phyloP scores from a whole-genome alignment of 164 flowering plant genomes.

The Magnolia sinica region DNA sequence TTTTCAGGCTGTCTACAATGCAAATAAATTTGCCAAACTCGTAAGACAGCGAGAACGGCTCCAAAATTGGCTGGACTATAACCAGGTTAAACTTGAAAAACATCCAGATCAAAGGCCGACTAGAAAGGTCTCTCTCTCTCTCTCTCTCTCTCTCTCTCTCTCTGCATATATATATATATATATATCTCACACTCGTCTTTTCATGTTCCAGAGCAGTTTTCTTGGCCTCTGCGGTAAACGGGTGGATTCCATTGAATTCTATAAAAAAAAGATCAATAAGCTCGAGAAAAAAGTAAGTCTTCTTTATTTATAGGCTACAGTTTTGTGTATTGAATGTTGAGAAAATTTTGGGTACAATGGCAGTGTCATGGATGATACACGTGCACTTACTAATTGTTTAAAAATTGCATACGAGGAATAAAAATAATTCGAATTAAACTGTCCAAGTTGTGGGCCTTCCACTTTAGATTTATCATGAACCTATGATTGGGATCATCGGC shows the following conservation, averaged over 20 bases:
- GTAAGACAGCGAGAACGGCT: slow-evolving; percentile 60
- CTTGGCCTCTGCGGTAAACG: slow-evolving; percentile 74
- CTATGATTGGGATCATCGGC: no score
- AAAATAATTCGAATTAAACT: no score
- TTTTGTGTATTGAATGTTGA: neutral
- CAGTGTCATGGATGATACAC: no score
- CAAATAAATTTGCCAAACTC: slow-evolving; percentile 78
- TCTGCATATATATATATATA: no score
- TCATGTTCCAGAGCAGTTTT: slow-evolving; percentile 60
- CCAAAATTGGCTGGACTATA: slow-evolving; percentile 85
- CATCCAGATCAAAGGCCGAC: slow-evolving; percentile 76
- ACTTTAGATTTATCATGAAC: no score
- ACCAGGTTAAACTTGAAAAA: slow-evolving; percentile 79
- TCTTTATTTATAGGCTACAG: neutral
- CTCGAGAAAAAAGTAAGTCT: slow-evolving; percentile 51
- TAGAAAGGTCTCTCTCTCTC: slow-evolving; percentile 39
- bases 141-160: no score
- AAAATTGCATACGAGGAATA: no score
- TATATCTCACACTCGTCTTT: neutral
- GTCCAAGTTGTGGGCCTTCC: no score
- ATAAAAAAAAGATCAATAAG: slow-evolving; percentile 48
- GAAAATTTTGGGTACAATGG: no score
- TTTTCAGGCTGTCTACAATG: slow-evolving; percentile 82
- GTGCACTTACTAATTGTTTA: no score
- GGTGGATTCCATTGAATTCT: slow-evolving; percentile 83